Conservation (phyloP, 768 basidiomycete species). For the Austroboletus festivus region DNA sequence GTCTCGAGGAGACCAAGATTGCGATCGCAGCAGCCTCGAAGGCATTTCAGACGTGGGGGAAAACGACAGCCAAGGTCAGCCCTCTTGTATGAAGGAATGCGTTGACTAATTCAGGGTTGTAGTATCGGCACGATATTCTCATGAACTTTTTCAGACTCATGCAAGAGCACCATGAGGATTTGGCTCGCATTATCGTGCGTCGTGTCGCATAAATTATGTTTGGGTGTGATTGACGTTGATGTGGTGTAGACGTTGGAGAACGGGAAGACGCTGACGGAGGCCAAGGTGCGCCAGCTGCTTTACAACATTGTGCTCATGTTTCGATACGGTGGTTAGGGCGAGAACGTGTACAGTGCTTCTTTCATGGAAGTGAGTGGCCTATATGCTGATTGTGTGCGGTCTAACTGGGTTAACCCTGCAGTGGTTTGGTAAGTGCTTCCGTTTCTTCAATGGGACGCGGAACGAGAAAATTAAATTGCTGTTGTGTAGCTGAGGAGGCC, state of each 20-base stretch:
- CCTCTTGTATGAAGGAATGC: neutral
- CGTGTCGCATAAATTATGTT: neutral
- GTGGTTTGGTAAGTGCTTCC: constrained; percentile 69
- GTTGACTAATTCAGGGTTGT: neutral
- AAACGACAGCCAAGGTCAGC: constrained; percentile 79
- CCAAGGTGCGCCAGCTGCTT: constrained; percentile 48
- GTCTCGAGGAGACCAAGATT: constrained; percentile 72
- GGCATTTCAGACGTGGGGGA: constrained; percentile 84
- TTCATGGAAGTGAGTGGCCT: constrained; percentile 65
- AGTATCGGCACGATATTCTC: constrained; percentile 83
- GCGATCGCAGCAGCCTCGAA: constrained; percentile 80
- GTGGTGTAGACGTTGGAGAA: constrained; percentile 81
- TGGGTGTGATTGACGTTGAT: constrained; percentile 8
- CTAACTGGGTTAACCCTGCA: constrained; percentile 27
- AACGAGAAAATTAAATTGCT: neutral
- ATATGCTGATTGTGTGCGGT: neutral
- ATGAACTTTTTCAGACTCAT: constrained; percentile 76
- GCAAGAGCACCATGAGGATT: constrained; percentile 82
- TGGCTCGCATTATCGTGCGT: constrained; percentile 80
- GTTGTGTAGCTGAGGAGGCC: constrained; percentile 77
- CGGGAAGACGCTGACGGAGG: constrained; percentile 86
- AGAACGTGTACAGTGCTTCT: constrained; percentile 81
- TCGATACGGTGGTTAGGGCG: constrained; percentile 46
- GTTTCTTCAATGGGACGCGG: neutral
- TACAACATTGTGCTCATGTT: neutral